Percentiles rank a stretch among this genome's conserved stretches.
Conservation (phyloP, 2,329 filamentous ascomycete species). For the Rutstroemia sp. region DNA sequence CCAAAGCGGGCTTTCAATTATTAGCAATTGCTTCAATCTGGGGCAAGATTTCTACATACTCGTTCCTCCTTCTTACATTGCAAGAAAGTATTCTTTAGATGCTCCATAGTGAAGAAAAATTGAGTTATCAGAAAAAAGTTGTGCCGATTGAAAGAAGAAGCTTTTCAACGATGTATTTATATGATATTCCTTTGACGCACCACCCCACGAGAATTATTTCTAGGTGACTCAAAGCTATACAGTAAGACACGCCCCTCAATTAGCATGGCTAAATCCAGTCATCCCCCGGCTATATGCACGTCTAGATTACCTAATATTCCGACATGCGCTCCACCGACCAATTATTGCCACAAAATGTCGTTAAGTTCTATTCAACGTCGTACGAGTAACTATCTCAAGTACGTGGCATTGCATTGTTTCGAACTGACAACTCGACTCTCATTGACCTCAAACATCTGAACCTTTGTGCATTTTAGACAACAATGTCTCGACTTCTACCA, state of each 20-base stretch:
- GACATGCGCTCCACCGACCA: no score
- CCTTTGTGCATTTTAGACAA: not conserved
- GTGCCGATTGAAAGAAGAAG: not conserved
- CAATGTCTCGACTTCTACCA: slow-evolving; percentile 26
- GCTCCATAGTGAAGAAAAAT: slow-evolving; percentile 32
- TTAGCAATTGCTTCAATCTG: slow-evolving; percentile 9
- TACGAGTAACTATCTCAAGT: no score
- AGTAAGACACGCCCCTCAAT: slow-evolving; percentile 3
- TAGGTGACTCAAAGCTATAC: not conserved
- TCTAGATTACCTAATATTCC: no score
- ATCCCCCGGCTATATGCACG: not conserved
- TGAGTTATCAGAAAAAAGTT: slow-evolving; percentile 9
- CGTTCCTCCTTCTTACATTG: slow-evolving; percentile 46
- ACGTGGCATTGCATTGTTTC: no score
- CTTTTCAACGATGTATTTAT: not conserved
- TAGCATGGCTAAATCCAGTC: not conserved
- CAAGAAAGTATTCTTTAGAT: slow-evolving; percentile 48
- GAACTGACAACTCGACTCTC: no score
- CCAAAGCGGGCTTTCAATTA: slow-evolving; percentile 51
- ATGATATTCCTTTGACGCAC: no score
- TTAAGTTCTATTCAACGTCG: no score
- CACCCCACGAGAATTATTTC: no score
- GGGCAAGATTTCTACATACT: slow-evolving; percentile 23
- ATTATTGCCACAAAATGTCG: no score
- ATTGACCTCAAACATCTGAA: no score